A percentile compares a stretch with the other conserved stretches of the same genome.
Conservation (phyloP, 139 green algal genomes). For the Tetratostichococcus sp. region DNA sequence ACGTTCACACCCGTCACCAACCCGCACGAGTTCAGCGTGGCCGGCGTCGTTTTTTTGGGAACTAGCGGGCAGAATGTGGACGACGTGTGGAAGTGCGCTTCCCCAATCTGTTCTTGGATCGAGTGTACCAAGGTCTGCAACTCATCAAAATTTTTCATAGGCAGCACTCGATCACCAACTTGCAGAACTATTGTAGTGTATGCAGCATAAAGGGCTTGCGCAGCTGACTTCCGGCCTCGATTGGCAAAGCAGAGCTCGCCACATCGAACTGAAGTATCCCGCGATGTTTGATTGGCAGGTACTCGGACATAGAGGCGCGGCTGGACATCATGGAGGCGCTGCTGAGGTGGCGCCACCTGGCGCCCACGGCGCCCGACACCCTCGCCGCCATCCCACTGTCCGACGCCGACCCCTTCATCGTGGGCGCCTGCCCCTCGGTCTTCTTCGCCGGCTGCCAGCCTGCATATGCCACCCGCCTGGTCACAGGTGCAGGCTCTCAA, state of each 20-base stretch:
- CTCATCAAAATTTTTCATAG: too few relatives aligned
- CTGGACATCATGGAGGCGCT: slow-evolving; percentile 65
- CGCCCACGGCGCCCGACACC: slow-evolving; percentile 94
- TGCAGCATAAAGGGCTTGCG: too few relatives aligned
- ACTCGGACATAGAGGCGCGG: slow-evolving; percentile 40
- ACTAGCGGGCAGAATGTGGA: slow-evolving; percentile 91
- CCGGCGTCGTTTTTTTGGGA: slow-evolving; percentile 82
- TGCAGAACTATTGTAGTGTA: too few relatives aligned
- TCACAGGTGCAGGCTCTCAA: slow-evolving; percentile 26
- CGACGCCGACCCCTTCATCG: slow-evolving; percentile 89
- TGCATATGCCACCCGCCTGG: slow-evolving; percentile 57
- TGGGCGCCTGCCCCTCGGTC: slow-evolving; percentile 81
- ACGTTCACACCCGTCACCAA: slow-evolving; percentile 75
- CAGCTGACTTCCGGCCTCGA: too few relatives aligned
- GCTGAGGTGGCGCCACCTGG: slow-evolving; percentile 84
- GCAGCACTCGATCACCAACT: neutral
- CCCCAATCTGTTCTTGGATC: too few relatives aligned
- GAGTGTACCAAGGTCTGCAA: too few relatives aligned
- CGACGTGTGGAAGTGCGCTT: slow-evolving; percentile 55
- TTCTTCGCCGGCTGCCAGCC: slow-evolving; percentile 92
- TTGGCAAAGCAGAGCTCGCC: too few relatives aligned
- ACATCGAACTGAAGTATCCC: too few relatives aligned
- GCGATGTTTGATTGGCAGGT: too few relatives aligned
- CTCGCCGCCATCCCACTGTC: slow-evolving; percentile 89
- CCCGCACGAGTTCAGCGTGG: slow-evolving; percentile 80